Base-by-base conservation (phyloP, 78 protist genomes). In the Acrasis kona region DNA sequence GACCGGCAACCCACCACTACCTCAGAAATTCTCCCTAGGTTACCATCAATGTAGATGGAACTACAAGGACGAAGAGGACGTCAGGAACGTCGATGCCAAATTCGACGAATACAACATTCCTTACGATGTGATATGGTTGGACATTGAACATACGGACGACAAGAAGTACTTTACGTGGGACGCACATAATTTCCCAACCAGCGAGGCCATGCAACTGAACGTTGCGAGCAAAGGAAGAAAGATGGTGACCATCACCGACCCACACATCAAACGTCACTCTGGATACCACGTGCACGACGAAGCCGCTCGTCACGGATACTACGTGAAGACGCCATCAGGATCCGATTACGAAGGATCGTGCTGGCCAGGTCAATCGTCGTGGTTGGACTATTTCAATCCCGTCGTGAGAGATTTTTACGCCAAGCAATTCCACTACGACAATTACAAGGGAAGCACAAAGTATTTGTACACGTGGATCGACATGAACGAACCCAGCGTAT, bases 21-120 rank as follows among this genome's bases (percentile, higher is more conserved):
- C 99, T 19, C 99, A 90, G 34, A 30, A 78, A 58, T 94, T 89
- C 39, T 2, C 97, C 3, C 64, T 97, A 3, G 99, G 93, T 7
- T 96, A 96, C 77, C 99, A 98, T 84, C 99, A 98, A 88, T 97
- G 97, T 74, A 85, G 98, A 31, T 98, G 99, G 99, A 96, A 98
- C 81, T 98, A 96, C 84, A 80, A 86, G 39, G 77, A 84, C 61
- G 73, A 88, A 64, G 84, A 10, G 28, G 87, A 91, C 57, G 4
- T 77, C 10, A 12, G 37, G 32, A 35, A 10, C 32, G 92, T 96
- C 39, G 89, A 90, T 78, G 73, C 37, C 37, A 74, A 74, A 40
- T 92, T 96, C 27, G 93, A 94, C 72, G 67, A 77, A 32, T 70
- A 90, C 70, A 80, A 87, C 76, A 86, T 97, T 39, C 99, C 99